A percentile compares a stretch with the other conserved stretches of the same genome.
Conservation (phyloP, 2,329 filamentous ascomycete species). For the Calonectria pauciramosa region DNA sequence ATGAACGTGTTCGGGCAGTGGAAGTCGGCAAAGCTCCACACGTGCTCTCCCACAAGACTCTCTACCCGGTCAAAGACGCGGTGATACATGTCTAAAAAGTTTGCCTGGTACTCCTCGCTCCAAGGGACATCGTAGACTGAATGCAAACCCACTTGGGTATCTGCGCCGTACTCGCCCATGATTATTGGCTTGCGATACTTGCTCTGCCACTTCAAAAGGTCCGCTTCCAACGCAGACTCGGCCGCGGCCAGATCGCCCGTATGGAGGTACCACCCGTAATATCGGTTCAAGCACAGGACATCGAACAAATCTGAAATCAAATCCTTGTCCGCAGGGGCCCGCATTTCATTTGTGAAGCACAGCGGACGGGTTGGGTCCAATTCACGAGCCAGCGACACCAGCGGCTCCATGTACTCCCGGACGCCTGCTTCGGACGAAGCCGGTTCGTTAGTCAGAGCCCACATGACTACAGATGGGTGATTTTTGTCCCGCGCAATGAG, state of each 20-base stretch:
- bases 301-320: constrained; percentile 29
- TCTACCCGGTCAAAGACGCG: constrained; percentile 33
- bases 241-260: constrained; percentile 25
- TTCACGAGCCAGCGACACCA: constrained; percentile 14
- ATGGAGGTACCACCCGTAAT: constrained; percentile 32
- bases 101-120: constrained; percentile 35
- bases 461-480: constrained; percentile 30
- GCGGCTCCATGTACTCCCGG: constrained; percentile 25
- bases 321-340: constrained; percentile 16
- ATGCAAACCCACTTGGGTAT: constrained; percentile 25
- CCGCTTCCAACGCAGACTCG: constrained; percentile 20
- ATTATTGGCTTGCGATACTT: constrained; percentile 31
- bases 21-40: constrained; percentile 39
- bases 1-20: constrained; percentile 26
- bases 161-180: constrained; percentile 30
- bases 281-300: constrained; percentile 29
- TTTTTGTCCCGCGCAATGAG: constrained; percentile 31
- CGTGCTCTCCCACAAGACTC: constrained; percentile 33
- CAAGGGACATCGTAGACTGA: constrained; percentile 31
- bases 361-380: constrained; percentile 28
- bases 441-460: constrained; percentile 31
- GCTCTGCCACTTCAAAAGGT: constrained; percentile 18
- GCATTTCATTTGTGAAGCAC: constrained; percentile 25
- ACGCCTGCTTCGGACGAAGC: constrained; percentile 21
- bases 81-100: constrained; percentile 32